A percentile compares a stretch with the other conserved stretches of the same genome.
Conservation (phyloP, 305 asterid genomes). For the Fraxinus velutina region DNA sequence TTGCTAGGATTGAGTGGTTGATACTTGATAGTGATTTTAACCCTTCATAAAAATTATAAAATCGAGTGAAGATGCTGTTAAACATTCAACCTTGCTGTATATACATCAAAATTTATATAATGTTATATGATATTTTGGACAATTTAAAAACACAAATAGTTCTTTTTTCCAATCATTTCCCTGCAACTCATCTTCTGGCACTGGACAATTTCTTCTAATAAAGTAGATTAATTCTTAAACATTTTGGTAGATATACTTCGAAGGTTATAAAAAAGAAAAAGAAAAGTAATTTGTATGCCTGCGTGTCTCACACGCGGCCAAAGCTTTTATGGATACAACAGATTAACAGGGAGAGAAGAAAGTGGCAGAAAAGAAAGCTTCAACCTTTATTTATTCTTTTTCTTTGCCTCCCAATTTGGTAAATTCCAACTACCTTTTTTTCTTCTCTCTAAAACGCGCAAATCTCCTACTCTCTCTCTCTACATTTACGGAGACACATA, state of each 20-base stretch:
- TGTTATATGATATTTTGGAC: too few species aligned
- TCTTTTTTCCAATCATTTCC: background rate
- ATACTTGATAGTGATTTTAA: background rate
- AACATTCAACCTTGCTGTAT: too few species aligned
- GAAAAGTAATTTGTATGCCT: background rate
- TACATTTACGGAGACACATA: slow-evolving; percentile 31
- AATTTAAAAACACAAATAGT: too few species aligned
- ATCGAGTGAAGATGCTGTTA: background rate
- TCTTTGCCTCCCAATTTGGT: slow-evolving; percentile 20
- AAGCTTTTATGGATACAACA: background rate
- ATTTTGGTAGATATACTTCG: background rate
- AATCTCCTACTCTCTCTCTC: slow-evolving; percentile 36
- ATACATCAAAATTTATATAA: too few species aligned
- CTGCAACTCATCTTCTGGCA: background rate
- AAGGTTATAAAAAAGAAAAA: background rate
- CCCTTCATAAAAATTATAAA: background rate
- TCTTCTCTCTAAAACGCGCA: slow-evolving; percentile 33
- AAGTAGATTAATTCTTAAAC: background rate
- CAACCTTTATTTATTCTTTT: background rate
- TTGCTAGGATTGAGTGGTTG: background rate
- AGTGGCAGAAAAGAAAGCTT: slow-evolving; percentile 14
- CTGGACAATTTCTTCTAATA: background rate
- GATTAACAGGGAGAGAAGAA: background rate
- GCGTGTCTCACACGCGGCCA: background rate
- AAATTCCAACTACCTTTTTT: slow-evolving; percentile 26